Percentiles rank a stretch among this genome's conserved stretches.
phyloP scores from a whole-genome alignment of 192 early-diverging fungal genomes.

The Gonapodya prolifera region DNA sequence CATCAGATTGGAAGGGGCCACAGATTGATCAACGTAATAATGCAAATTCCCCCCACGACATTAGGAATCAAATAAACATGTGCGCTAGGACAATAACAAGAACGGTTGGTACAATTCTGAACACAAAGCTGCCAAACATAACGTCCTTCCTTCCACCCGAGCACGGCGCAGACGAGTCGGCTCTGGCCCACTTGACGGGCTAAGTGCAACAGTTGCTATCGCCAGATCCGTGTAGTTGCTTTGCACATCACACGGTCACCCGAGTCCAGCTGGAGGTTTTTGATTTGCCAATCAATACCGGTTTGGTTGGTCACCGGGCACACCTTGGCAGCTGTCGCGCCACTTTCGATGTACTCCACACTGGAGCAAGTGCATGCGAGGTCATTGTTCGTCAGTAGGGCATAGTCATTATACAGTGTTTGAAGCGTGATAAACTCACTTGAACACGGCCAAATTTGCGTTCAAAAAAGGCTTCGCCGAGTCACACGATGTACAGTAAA shows the following conservation, averaged over 20 bases:
- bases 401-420: background rate
- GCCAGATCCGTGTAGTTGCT: background rate
- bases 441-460: background rate
- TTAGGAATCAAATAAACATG: too few species aligned
- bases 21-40: too few species aligned
- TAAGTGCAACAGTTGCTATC: background rate
- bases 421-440: background rate
- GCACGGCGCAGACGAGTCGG: too few species aligned
- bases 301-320: background rate
- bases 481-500: background rate
- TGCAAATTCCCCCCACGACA: too few species aligned
- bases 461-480: background rate
- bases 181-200: background rate
- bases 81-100: too few species aligned
- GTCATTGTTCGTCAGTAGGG: background rate
- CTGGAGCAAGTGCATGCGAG: background rate
- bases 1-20: too few species aligned
- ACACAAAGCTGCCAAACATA: too few species aligned
- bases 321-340: background rate
- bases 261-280: background rate
- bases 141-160: too few species aligned
- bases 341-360: background rate
- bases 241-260: background rate
- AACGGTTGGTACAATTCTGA: too few species aligned
- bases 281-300: background rate